Percentiles rank a stretch among this genome's conserved stretches.
Evolutionary conservation across 73 alveolate genomes (phyloP).

Genomic region (Halteria grandinella): DNA sequence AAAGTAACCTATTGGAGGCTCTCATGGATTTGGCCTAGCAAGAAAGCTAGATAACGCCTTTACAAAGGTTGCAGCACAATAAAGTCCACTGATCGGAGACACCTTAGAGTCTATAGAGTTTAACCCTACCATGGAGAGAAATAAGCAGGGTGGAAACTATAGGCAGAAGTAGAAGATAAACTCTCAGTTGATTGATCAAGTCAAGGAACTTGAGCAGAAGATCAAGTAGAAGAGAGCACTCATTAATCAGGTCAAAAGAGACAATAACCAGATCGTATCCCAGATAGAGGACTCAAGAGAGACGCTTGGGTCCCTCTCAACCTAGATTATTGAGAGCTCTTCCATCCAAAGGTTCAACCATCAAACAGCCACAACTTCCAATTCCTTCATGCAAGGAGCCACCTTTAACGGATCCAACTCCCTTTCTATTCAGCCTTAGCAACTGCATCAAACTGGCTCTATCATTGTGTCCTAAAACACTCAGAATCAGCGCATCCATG

Average conservation of each 20-base stretch:
- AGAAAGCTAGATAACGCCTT: too few species aligned
- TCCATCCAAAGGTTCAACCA: not conserved
- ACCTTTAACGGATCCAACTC: too few species aligned
- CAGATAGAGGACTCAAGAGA: not conserved
- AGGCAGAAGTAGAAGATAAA: constrained; percentile 13
- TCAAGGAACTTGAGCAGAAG: not conserved
- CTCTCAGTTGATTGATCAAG: not conserved
- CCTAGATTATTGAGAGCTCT: not conserved
- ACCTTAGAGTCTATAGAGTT: too few species aligned
- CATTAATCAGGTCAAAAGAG: not conserved
- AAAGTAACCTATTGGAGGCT: too few species aligned
- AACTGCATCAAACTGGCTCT: not conserved
- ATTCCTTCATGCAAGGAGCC: too few species aligned
- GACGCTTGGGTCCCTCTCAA: not conserved
- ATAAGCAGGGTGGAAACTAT: not conserved
- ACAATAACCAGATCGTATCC: not conserved
- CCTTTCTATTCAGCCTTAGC: not conserved
- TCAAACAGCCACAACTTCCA: too few species aligned
- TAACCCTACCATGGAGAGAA: too few species aligned
- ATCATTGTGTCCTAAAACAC: not conserved
- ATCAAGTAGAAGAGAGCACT: not conserved
- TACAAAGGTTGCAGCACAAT: too few species aligned
- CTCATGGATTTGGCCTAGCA: too few species aligned
- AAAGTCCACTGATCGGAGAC: too few species aligned
- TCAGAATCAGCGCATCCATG: not conserved